Base-by-base conservation (phyloP, 2,329 filamentous ascomycete species). In the Raffaelea arxii region DNA sequence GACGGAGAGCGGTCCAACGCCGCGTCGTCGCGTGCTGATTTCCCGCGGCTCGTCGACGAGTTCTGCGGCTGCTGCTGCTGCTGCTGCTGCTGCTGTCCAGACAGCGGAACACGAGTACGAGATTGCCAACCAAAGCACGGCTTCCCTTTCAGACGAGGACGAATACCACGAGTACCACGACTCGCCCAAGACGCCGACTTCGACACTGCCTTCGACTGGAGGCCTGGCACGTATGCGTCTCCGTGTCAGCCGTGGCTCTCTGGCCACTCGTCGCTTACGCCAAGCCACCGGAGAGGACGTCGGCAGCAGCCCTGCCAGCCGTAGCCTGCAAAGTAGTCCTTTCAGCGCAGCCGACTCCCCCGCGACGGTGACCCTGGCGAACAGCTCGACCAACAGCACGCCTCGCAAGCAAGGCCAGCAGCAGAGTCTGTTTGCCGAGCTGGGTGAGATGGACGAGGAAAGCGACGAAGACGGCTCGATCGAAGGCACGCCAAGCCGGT, bases 391-490 rank as follows among this genome's bases (percentile, higher is more conserved):
- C 18, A 71, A 68, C 50, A 73, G 70, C 54, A 74, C 51, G 62
- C 62, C 41, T 58, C 66, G 46, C 67, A 67, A 40, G 77, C 74
- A 3, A 69, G 77, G 10, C 67, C 65, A 58, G 18, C 75, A 78
- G 16, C 86, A 95, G 68, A 97, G 85, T 58, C 71, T 98, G 43
- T 94, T 92, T 61, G 89, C 89, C 36, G 92, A 98, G 64, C 75
- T 98, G 37, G 87, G 85, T 45, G 86, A 88, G 54, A 69, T 96
- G 38, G 83, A 79, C 51, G 53, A 55, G 22, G 79, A 80, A 53
- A 83, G 84, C 54, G 86, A 87, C 51, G 85, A 87, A 49, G 82
- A 84, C 51, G 82, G 84, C 46, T 70, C 65, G 49, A 70, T 69
- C 16, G 70, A 69, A 18, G 73, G 67, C 23, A 81, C 77, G 25